These are phyloP conservation scores for Chrysoporthe austroafricana DNA, from an alignment of 2,329 filamentous ascomycete species.

Conservation along the genomic window DNA sequence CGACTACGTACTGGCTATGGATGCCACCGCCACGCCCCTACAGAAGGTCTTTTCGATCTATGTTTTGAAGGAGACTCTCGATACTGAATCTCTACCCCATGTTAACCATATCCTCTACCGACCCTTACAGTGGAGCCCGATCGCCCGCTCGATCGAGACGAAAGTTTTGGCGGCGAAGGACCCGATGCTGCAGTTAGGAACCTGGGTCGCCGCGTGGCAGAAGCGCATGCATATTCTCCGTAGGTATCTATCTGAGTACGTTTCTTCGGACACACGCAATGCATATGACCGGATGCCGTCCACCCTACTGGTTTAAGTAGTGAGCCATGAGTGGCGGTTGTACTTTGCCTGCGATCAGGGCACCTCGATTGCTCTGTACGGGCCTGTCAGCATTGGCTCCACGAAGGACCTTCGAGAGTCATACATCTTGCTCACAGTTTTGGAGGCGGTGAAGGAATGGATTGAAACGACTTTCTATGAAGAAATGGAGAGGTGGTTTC, in stretches of 20 bases:
- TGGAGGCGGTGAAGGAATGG: slow-evolving; percentile 5
- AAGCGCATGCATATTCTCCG: not conserved
- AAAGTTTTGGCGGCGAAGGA: not conserved
- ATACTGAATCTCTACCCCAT: not conserved
- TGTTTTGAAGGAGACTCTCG: not conserved
- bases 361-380: not conserved
- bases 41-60: not conserved
- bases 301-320: not conserved
- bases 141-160: not conserved
- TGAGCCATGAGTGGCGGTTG: not conserved
- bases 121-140: not conserved
- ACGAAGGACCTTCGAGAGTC: not conserved
- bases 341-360: not conserved
- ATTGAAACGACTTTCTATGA: not conserved
- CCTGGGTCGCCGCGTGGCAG: slow-evolving; percentile 4
- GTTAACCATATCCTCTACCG: slow-evolving; percentile 3
- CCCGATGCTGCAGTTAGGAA: not conserved
- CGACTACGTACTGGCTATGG: not conserved
- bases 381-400: not conserved
- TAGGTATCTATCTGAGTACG: not conserved
- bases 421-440: not conserved
- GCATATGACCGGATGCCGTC: not conserved
- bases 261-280: no score
- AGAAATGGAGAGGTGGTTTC: not conserved
- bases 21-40: not conserved